Evolutionary conservation across 441 rosid species (phyloP).

Genomic region (Aleurites moluccanus): DNA sequence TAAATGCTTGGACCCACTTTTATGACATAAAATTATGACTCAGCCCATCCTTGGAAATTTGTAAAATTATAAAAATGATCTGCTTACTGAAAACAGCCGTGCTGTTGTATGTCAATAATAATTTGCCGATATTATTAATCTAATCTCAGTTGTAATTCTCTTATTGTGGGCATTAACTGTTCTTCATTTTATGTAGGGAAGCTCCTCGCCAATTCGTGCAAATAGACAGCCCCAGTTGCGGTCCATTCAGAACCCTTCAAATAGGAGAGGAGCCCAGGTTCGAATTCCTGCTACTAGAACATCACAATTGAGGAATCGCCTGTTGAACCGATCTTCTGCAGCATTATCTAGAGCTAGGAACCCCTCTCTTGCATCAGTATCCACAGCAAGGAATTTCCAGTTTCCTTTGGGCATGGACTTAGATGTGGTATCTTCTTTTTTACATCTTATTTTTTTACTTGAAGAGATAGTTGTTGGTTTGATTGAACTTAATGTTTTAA

Average conservation of each 20-base stretch:
- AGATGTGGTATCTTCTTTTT: slow-evolving; percentile 51
- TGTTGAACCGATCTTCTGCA: slow-evolving; percentile 38
- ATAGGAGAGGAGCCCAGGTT: slow-evolving; percentile 49
- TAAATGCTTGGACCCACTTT: not conserved
- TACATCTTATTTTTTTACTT: not conserved
- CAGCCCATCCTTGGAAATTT: not conserved
- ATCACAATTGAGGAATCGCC: slow-evolving; percentile 49
- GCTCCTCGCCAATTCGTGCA: slow-evolving; percentile 34
- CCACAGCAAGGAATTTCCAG: slow-evolving; percentile 40
- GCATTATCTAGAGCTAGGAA: slow-evolving; percentile 25
- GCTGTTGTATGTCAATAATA: not conserved
- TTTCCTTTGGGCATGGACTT: slow-evolving; percentile 69
- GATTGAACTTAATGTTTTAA: not conserved
- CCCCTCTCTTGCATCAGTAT: slow-evolving; percentile 28
- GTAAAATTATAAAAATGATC: not conserved
- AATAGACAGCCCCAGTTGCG: slow-evolving; percentile 42
- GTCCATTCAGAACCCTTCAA: slow-evolving; percentile 40
- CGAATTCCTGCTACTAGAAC: slow-evolving; percentile 43
- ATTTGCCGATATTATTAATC: not conserved
- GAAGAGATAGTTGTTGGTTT: not conserved
- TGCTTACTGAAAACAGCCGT: not conserved
- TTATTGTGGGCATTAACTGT: not conserved
- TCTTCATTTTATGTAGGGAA: slow-evolving; percentile 39
- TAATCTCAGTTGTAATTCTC: not conserved
- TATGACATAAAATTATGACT: not conserved